Conservation (phyloP, 305 asterid genomes). For the Rubia balearica region DNA sequence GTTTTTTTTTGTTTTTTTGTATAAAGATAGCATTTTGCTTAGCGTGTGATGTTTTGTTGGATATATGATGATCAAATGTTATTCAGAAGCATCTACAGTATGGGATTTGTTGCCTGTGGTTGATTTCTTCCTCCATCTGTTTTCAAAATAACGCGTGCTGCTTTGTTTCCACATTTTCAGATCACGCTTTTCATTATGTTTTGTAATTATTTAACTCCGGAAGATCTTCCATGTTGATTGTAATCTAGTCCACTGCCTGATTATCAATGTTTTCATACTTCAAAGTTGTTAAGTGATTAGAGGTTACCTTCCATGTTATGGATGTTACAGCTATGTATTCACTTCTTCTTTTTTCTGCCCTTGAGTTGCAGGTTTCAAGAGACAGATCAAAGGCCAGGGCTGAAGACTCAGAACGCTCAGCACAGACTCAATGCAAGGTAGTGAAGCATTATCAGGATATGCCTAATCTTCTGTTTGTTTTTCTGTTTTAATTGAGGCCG, state of each 20-base stretch:
- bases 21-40: neutral
- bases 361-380: conserved; percentile 25
- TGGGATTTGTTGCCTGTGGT: neutral
- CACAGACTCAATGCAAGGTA: conserved; percentile 49
- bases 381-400: conserved; percentile 28
- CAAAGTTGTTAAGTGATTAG: neutral
- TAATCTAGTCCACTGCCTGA: neutral
- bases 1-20: neutral
- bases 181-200: neutral
- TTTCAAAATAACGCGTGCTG: neutral
- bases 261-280: neutral
- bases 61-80: neutral
- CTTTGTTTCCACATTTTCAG: neutral
- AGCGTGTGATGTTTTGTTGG: neutral
- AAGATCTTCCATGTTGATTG: neutral
- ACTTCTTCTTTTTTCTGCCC: neutral
- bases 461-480: neutral
- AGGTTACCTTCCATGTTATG: neutral
- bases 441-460: neutral
- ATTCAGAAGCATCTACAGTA: neutral
- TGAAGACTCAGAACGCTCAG: conserved; percentile 30
- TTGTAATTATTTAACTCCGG: neutral
- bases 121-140: neutral
- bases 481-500: neutral
- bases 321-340: neutral